Conservation (phyloP, 2,329 filamentous ascomycete genomes). For the Aspergillus caelatus region DNA sequence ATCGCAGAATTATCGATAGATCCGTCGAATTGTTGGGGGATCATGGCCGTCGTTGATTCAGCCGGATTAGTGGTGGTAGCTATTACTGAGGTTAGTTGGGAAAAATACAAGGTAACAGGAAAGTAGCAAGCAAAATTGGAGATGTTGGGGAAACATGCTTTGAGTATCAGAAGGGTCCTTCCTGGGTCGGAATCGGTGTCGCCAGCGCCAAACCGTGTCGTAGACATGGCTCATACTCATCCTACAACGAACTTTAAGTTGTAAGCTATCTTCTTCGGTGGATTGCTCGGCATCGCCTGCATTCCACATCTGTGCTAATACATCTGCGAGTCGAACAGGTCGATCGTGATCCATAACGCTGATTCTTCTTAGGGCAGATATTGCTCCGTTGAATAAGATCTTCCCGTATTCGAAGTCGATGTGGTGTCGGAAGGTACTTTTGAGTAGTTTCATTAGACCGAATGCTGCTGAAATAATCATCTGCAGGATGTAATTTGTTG, state of each 20-base stretch:
- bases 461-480: slow-evolving; percentile 67
- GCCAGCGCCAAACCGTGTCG: slow-evolving; percentile 69
- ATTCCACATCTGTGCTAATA: slow-evolving; percentile 67
- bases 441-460: slow-evolving; percentile 65
- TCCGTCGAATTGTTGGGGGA: slow-evolving; percentile 33
- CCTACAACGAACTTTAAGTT: slow-evolving; percentile 64
- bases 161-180: slow-evolving; percentile 65
- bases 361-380: slow-evolving; percentile 60
- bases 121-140: not conserved
- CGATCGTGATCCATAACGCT: slow-evolving; percentile 66
- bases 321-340: slow-evolving; percentile 63
- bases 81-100: slow-evolving; percentile 18
- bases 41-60: slow-evolving; percentile 29
- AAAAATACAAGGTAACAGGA: slow-evolving; percentile 12
- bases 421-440: slow-evolving; percentile 61
- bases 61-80: slow-evolving; percentile 41
- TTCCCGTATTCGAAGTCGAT: slow-evolving; percentile 59
- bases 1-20: slow-evolving; percentile 25
- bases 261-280: slow-evolving; percentile 47
- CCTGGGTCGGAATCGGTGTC: slow-evolving; percentile 65
- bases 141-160: slow-evolving; percentile 52
- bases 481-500: slow-evolving; percentile 65
- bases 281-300: slow-evolving; percentile 37
- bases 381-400: slow-evolving; percentile 59
- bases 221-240: slow-evolving; percentile 69